These are phyloP conservation scores for Rhodofomes roseus DNA, from an alignment of 1,284 basidiomycete genomes.

Conservation along the genomic window DNA sequence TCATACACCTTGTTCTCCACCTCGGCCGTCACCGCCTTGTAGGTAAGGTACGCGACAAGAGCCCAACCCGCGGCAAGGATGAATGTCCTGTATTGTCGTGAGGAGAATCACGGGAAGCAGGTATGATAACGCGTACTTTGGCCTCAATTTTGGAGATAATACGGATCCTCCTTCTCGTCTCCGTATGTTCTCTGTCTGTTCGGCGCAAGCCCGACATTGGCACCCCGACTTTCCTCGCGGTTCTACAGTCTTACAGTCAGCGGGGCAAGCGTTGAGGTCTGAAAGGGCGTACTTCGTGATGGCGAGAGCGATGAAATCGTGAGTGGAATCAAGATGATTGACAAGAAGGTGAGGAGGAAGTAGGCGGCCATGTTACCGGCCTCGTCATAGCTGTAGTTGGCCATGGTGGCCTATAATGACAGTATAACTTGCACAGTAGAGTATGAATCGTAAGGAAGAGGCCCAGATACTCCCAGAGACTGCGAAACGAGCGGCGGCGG, in stretches of 20 bases:
- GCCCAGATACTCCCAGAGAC: slow-evolving; percentile 7
- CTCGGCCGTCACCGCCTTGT: slow-evolving; percentile 60
- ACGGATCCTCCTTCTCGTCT: slow-evolving; percentile 43
- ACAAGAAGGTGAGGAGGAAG: slow-evolving; percentile 85
- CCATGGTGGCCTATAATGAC: slow-evolving; percentile 43
- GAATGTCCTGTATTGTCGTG: slow-evolving; percentile 37
- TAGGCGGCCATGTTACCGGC: slow-evolving; percentile 86
- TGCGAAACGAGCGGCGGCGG: slow-evolving; percentile 4
- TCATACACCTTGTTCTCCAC: slow-evolving; percentile 80
- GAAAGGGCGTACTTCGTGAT: slow-evolving; percentile 33
- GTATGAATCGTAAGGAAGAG: slow-evolving; percentile 6
- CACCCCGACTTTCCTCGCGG: slow-evolving; percentile 43
- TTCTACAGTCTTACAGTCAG: slow-evolving; percentile 12
- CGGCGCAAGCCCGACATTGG: slow-evolving; percentile 60
- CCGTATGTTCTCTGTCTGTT: slow-evolving; percentile 48
- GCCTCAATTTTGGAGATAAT: slow-evolving; percentile 23
- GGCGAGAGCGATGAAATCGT: slow-evolving; percentile 48
- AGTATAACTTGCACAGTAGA: slow-evolving; percentile 2
- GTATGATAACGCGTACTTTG: slow-evolving; percentile 21
- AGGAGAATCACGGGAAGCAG: not conserved
- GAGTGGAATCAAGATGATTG: slow-evolving; percentile 74
- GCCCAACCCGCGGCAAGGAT: slow-evolving; percentile 76
- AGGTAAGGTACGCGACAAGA: slow-evolving; percentile 64
- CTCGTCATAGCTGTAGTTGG: slow-evolving; percentile 85
- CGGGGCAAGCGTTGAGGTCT: no score